Percentiles rank a stretch among this genome's conserved stretches.
Evolutionary conservation across 345 rosid species (phyloP).

Genomic region (Atalantia buxifolia): DNA sequence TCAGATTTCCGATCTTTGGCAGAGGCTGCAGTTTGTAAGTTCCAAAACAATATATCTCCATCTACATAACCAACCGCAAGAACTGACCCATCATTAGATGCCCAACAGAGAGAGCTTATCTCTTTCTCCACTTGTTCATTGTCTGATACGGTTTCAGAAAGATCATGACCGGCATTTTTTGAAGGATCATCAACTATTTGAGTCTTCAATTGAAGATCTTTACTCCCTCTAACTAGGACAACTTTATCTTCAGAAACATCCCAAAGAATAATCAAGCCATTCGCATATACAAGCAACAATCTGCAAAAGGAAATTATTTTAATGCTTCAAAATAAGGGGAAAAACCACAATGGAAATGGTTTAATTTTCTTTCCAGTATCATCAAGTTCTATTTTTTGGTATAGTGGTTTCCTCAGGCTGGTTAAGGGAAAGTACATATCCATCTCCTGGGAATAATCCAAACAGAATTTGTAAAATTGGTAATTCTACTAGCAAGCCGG

Average conservation of each 20-base stretch:
- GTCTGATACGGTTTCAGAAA: conserved; percentile 26
- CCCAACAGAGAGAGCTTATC: conserved; percentile 89
- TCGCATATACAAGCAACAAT: conserved; percentile 67
- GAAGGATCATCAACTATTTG: conserved; percentile 32
- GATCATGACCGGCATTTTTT: conserved; percentile 29
- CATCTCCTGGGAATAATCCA: background rate
- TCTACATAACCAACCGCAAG: conserved; percentile 88
- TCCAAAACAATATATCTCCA: conserved; percentile 87
- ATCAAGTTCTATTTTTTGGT: background rate
- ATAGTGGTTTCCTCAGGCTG: background rate
- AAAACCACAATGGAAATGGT: background rate
- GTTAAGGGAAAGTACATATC: background rate
- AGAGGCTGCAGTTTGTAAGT: conserved; percentile 34
- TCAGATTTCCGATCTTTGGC: conserved; percentile 34
- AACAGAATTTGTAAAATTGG: background rate
- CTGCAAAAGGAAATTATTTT: conserved; percentile 43
- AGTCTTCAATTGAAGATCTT: conserved; percentile 60
- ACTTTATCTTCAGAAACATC: conserved; percentile 67
- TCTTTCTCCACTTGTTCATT: conserved; percentile 59
- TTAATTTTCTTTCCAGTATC: background rate
- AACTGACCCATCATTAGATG: conserved; percentile 71
- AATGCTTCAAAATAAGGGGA: conserved; percentile 1
- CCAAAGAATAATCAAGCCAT: conserved; percentile 82
- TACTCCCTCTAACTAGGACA: conserved; percentile 56
- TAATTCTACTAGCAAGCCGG: background rate